phyloP scores from a whole-genome alignment of 257 asterid genomes.

The Avicennia marina region DNA sequence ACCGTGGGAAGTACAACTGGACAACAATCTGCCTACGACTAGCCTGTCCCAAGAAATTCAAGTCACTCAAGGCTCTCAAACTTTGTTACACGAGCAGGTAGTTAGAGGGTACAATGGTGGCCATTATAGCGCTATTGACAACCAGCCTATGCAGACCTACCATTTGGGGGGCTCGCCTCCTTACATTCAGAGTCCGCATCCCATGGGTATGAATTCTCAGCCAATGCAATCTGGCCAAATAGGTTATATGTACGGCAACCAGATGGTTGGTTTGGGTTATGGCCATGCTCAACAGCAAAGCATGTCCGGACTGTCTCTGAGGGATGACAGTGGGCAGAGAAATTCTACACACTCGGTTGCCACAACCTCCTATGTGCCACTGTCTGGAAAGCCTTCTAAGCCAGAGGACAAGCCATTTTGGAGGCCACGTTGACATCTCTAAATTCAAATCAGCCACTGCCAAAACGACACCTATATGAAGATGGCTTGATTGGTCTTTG shows the following conservation, averaged over 20 bases:
- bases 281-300: slow-evolving; percentile 60
- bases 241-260: slow-evolving; percentile 65
- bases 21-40: slow-evolving; percentile 30
- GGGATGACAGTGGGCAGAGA: slow-evolving; percentile 50
- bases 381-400: slow-evolving; percentile 56
- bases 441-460: slow-evolving; percentile 41
- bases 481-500: background rate
- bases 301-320: slow-evolving; percentile 68
- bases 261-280: slow-evolving; percentile 58
- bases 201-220: slow-evolving; percentile 62
- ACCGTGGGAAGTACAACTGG: slow-evolving; percentile 87
- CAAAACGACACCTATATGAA: slow-evolving; percentile 16
- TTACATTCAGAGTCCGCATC: slow-evolving; percentile 21
- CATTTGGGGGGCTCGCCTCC: slow-evolving; percentile 41
- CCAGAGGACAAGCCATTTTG: slow-evolving; percentile 71
- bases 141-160: slow-evolving; percentile 31
- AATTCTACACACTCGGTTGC: too few species aligned
- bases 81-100: slow-evolving; percentile 32
- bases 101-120: slow-evolving; percentile 40
- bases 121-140: slow-evolving; percentile 30
- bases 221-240: slow-evolving; percentile 57
- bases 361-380: slow-evolving; percentile 44
- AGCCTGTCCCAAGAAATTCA: slow-evolving; percentile 49
- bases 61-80: slow-evolving; percentile 31
- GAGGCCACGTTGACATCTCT: slow-evolving; percentile 55